These are phyloP conservation scores for Microbotryum silenes-acaulis DNA, from an alignment of 1,284 basidiomycete species.

Conservation along the genomic window DNA sequence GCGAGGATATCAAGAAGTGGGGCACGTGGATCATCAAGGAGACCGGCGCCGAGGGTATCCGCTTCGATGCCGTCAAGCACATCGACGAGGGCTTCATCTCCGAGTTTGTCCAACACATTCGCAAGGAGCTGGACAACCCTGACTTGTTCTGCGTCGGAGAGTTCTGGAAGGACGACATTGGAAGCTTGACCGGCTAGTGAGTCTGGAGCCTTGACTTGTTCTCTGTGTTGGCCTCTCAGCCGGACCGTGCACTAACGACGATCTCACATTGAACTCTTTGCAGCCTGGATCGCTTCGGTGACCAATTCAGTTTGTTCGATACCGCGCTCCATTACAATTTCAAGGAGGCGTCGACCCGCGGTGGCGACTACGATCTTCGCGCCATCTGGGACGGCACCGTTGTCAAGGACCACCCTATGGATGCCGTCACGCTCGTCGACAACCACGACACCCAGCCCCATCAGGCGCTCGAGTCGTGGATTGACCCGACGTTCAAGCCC, in stretches of 20 bases:
- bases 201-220: not conserved
- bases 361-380: conserved; percentile 48
- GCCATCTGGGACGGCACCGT: conserved; percentile 53
- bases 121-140: conserved; percentile 44
- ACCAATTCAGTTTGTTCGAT: conserved; percentile 53
- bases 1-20: conserved; percentile 46
- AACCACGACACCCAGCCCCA: conserved; percentile 40
- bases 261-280: conserved; percentile 48
- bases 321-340: conserved; percentile 53
- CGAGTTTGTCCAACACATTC: conserved; percentile 50
- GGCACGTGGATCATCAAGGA: conserved; percentile 57
- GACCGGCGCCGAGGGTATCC: conserved; percentile 70
- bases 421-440: conserved; percentile 53
- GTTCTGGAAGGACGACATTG: conserved; percentile 3
- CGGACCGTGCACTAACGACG: not conserved
- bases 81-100: conserved; percentile 44
- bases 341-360: conserved; percentile 49
- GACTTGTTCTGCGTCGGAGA: conserved; percentile 49
- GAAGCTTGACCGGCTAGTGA: conserved; percentile 7
- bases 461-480: conserved; percentile 50
- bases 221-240: not conserved
- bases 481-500: conserved; percentile 51
- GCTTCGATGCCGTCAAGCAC: conserved; percentile 58
- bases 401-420: conserved; percentile 49
- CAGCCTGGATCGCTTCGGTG: conserved; percentile 54